These are phyloP conservation scores for Eucalyptus rudis DNA, from an alignment of 345 rosid genomes.

Conservation along the genomic window DNA sequence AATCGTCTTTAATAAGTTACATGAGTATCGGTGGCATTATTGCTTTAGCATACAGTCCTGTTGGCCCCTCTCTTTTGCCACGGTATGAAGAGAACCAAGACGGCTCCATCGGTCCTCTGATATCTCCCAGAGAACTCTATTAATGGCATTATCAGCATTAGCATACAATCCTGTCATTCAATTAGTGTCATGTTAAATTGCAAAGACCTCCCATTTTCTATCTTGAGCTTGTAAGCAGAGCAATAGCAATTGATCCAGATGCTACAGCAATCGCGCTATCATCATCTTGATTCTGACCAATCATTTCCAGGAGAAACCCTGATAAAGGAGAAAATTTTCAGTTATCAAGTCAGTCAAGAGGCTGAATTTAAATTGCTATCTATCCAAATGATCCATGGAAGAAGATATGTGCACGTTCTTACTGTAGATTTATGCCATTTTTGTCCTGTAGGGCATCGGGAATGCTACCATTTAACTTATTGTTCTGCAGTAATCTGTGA, in stretches of 20 bases:
- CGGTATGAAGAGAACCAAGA: not conserved
- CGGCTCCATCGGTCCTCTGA: not conserved
- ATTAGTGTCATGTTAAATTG: not conserved
- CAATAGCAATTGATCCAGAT: not conserved
- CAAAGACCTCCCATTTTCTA: not conserved
- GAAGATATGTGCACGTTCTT: conserved; percentile 2
- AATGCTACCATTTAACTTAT: conserved; percentile 45
- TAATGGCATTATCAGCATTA: not conserved
- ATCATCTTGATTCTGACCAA: conserved; percentile 3
- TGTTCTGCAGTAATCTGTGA: conserved; percentile 60
- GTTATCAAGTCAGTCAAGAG: not conserved
- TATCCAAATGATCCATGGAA: not conserved
- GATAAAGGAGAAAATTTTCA: not conserved
- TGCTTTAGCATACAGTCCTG: not conserved
- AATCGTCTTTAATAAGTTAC: not conserved
- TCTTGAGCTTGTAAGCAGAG: not conserved
- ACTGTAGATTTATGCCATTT: conserved; percentile 41
- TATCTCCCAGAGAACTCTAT: not conserved
- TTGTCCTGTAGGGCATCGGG: conserved; percentile 27
- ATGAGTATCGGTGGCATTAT: not conserved
- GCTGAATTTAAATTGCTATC: not conserved
- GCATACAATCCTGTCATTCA: not conserved
- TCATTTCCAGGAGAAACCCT: conserved; percentile 51
- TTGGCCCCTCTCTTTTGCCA: not conserved
- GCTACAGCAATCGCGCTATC: not conserved